Base-by-base conservation (phyloP, 805 yeast species). In the Yarrowia porcina region DNA sequence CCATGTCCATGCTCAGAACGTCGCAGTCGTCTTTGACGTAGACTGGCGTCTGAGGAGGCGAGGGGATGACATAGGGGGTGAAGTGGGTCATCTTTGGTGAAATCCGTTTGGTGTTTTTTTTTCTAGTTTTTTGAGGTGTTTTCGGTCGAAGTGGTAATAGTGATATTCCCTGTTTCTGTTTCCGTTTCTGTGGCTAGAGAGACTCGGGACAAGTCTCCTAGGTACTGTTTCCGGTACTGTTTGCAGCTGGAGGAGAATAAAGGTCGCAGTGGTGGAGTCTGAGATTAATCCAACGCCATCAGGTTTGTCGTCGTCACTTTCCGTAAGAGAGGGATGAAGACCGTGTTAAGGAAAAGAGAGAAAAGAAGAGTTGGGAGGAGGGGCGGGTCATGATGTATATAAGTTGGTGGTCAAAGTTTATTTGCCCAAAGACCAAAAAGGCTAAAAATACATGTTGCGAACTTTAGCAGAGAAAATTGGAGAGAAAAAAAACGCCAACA, bases 331-430 rank as follows among this genome's bases (percentile, higher is more conserved):
- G 59, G 57, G 59, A 52, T 52, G 59, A 52, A 52, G 59, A 52
- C 59, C 44, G 59, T 35, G n/a, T 49, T 52, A 36, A 25, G 39
- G 59, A 25, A 52, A 35, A 52, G 13, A n/a, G 25, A 25, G 23
- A 25, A 10, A 15, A 8, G 15, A 23, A n/a, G n/a, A n/a, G n/a
- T 50, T 11, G 33, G 59, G 10, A 50, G 67, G 65, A 12, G 36
- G n/a, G n/a, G n/a, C n/a, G n/a, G n/a, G 59, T 6, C 63, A 45
- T 39, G 73, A 71, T 52, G 59, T 52, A 52, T 52, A 52, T 52
- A 52, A 13, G 27, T 52, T 35, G 42, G 59, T 30, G 39, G 11
- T 20, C 12, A 15, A 21, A 47, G 5, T n/a, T 32, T 20, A 32
- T 11, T 11, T 4, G 49, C 18, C 28, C 4, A 11, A 11, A 27